Evolutionary conservation across 805 yeast species (phyloP).

Genomic region (Pichia heedii): DNA sequence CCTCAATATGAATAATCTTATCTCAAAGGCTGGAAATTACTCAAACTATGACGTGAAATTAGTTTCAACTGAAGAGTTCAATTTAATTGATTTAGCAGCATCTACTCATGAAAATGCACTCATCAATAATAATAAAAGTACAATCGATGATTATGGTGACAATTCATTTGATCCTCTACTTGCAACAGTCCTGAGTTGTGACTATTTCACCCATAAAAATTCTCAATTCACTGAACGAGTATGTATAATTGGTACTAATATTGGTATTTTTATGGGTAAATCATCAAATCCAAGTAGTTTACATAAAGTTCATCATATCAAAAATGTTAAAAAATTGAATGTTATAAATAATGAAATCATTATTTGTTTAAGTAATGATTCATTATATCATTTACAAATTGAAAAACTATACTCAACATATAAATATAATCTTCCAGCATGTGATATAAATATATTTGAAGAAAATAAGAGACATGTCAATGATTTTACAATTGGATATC

Average conservation of each 20-base stretch:
- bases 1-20: slow-evolving; percentile 10
- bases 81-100: slow-evolving; percentile 5
- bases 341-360: slow-evolving; percentile 49
- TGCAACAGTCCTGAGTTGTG: slow-evolving; percentile 7
- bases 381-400: slow-evolving; percentile 52
- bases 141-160: neutral
- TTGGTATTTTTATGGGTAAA: slow-evolving; percentile 54
- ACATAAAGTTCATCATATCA: slow-evolving; percentile 47
- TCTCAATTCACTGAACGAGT: slow-evolving; percentile 20
- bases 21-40: slow-evolving; percentile 15
- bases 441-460: slow-evolving; percentile 19
- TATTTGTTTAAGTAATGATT: slow-evolving; percentile 49
- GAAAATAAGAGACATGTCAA: slow-evolving; percentile 35
- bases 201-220: slow-evolving; percentile 6
- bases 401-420: slow-evolving; percentile 55
- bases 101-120: neutral
- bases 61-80: slow-evolving; percentile 9
- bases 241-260: slow-evolving; percentile 48
- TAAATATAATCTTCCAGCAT: slow-evolving; percentile 36
- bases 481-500: slow-evolving; percentile 61
- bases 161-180: neutral
- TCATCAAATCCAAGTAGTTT: slow-evolving; percentile 36
- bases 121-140: neutral
- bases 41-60: neutral
- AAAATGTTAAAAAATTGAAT: slow-evolving; percentile 49